These are phyloP conservation scores for Candida stauntonica DNA, from an alignment of 805 yeast species.

Conservation along the genomic window DNA sequence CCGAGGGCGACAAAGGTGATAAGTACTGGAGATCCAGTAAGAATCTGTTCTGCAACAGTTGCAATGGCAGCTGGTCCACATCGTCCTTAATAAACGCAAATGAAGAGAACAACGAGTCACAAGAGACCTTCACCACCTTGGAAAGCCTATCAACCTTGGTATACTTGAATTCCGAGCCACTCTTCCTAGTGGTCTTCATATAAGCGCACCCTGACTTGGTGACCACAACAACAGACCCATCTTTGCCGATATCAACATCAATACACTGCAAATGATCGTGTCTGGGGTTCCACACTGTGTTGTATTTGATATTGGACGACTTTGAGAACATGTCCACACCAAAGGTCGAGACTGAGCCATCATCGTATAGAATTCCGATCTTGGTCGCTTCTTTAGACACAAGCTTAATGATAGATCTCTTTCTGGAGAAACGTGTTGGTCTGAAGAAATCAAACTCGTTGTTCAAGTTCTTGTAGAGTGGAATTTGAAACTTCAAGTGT, in stretches of 20 bases:
- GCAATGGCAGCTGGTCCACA: constrained; percentile 51
- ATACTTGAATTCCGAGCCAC: constrained; percentile 43
- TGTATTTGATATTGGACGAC: constrained; percentile 40
- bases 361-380: constrained; percentile 48
- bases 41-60: constrained; percentile 43
- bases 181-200: constrained; percentile 19
- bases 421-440: constrained; percentile 46
- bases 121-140: constrained; percentile 54
- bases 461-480: constrained; percentile 27
- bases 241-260: constrained; percentile 64
- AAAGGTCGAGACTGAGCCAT: constrained; percentile 45
- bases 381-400: constrained; percentile 37
- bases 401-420: constrained; percentile 30
- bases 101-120: constrained; percentile 61
- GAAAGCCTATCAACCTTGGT: constrained; percentile 49
- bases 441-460: constrained; percentile 49
- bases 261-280: constrained; percentile 50
- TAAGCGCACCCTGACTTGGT: constrained; percentile 69
- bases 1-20: constrained; percentile 36
- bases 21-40: constrained; percentile 49
- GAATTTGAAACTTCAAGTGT: constrained; percentile 47
- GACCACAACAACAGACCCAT: constrained; percentile 66
- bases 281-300: constrained; percentile 58
- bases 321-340: constrained; percentile 25
- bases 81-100: constrained; percentile 69